Conservation (phyloP, 768 basidiomycete species). For the Boletellus ananas region DNA sequence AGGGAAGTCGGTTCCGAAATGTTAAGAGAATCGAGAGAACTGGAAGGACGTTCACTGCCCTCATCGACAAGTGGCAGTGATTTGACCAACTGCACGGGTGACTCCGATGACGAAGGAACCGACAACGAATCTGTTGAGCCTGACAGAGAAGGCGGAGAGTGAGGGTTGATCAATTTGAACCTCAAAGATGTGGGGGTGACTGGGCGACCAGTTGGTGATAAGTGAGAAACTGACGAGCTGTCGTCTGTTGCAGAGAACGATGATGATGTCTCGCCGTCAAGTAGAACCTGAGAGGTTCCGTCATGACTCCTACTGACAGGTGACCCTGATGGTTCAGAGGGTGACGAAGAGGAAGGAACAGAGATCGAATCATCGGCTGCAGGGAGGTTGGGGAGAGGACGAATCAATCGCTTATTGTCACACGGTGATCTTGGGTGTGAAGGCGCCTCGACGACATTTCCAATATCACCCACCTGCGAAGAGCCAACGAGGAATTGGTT, state of each 20-base stretch:
- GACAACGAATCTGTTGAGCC: conserved; percentile 60
- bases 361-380: background rate
- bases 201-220: conserved; percentile 29
- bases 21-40: conserved; percentile 23
- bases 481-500: background rate
- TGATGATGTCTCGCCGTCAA: conserved; percentile 22
- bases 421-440: conserved; percentile 1
- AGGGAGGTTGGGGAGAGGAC: conserved; percentile 29
- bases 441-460: background rate
- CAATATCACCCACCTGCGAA: background rate
- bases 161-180: conserved; percentile 24
- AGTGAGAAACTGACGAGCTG: conserved; percentile 32
- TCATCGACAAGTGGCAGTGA: conserved; percentile 37
- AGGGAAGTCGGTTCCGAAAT: conserved; percentile 30
- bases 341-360: conserved; percentile 3
- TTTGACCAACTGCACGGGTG: conserved; percentile 32
- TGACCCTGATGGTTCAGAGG: conserved; percentile 2
- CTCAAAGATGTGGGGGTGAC: conserved; percentile 34
- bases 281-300: background rate
- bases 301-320: background rate
- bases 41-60: conserved; percentile 23
- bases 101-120: conserved; percentile 51
- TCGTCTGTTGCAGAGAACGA: conserved; percentile 29
- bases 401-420: conserved; percentile 16
- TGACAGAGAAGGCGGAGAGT: conserved; percentile 47